Base-by-base conservation (phyloP, 2,329 filamentous ascomycete genomes). In the Pseudogymnoascus sp. region DNA sequence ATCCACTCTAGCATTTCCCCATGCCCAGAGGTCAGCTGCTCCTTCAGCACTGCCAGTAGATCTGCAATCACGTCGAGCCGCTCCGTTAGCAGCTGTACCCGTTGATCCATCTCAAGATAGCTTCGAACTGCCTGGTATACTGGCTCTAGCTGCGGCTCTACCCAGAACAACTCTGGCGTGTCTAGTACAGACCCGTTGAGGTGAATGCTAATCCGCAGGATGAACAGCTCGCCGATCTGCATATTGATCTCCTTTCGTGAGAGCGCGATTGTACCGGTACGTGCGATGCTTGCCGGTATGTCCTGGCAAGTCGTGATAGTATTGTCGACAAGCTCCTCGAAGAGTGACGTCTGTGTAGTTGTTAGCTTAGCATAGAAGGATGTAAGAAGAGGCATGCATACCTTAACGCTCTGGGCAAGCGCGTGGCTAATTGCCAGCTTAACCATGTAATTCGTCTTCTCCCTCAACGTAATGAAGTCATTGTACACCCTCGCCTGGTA, bases 401-500 rank as follows among this genome's bases (percentile, higher is more conserved):
- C 87, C 83, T 99, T 97, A 72, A 97, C 94, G 66, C 91, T 96
- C 75, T 99, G 94, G 0, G 93, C 90, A 58, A 99, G 80, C 2
- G 94, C 94, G 77, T 99, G 94, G 14, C 91, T 96, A 72, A 97
- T 97, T 62, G 93, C 92, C 38, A 97, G 80, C 78, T 97, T 97
- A 68, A 89, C 95, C 94, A 97, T 97, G 78, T 97, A 96, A 75
- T 96, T 96, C 71, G 87, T 87, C 76, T 96, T 96, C 70, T 97
- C 93, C 58, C 92, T 84, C 64, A 99, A 77, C 2, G 91, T 94
- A 75, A 99, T 99, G 71, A 99, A 99, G 76, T 99, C 94, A 76
- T 99, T 99, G 82, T 99, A 99, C 75, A 99, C 99, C 60, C 94
- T 88, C 22, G 94, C 91, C 76, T 99, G 95, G 74, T 99, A 99